Conservation (phyloP, 192 early-diverging fungal genomes). For the Coemansia sp. region DNA sequence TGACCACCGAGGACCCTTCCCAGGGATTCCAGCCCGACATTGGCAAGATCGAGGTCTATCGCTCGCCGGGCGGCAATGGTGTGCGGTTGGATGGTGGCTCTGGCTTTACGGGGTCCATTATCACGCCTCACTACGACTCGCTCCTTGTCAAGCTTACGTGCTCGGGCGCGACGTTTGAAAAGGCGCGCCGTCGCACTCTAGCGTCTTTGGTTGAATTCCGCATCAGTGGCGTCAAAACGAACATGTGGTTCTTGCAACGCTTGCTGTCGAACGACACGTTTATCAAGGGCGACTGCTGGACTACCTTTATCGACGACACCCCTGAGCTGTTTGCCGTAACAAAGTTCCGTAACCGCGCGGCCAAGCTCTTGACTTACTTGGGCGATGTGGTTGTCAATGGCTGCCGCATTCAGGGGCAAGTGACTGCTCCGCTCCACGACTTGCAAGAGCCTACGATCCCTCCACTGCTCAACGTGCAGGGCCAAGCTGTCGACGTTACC, state of each 20-base stretch:
- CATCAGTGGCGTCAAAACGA: slow-evolving; percentile 96
- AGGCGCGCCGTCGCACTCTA: slow-evolving; percentile 87
- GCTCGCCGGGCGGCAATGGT: slow-evolving; percentile 86
- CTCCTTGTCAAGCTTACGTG: slow-evolving; percentile 91
- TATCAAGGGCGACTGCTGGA: slow-evolving; percentile 86
- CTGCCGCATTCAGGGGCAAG: slow-evolving; percentile 86
- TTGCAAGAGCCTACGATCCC: slow-evolving; percentile 70
- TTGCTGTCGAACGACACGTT: slow-evolving; percentile 85
- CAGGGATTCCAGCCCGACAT: slow-evolving; percentile 95
- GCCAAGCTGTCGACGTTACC: slow-evolving; percentile 57
- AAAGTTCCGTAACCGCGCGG: slow-evolving; percentile 80
- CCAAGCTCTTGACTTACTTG: slow-evolving; percentile 86
- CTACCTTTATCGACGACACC: slow-evolving; percentile 97
- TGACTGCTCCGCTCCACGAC: slow-evolving; percentile 71
- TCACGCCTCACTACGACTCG: slow-evolving; percentile 96
- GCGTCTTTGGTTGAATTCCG: slow-evolving; percentile 92
- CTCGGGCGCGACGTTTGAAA: slow-evolving; percentile 85
- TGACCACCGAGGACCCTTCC: slow-evolving; percentile 95
- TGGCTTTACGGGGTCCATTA: slow-evolving; percentile 87
- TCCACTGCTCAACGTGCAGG: slow-evolving; percentile 51
- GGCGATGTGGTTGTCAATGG: slow-evolving; percentile 94
- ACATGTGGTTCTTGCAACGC: slow-evolving; percentile 90
- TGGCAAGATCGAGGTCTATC: slow-evolving; percentile 93
- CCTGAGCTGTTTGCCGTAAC: slow-evolving; percentile 87
- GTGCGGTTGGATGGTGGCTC: slow-evolving; percentile 89